A percentile compares a stretch with the other conserved stretches of the same genome.
Conservation (phyloP, 2,329 filamentous ascomycete species). For the Talaromyces sp. region DNA sequence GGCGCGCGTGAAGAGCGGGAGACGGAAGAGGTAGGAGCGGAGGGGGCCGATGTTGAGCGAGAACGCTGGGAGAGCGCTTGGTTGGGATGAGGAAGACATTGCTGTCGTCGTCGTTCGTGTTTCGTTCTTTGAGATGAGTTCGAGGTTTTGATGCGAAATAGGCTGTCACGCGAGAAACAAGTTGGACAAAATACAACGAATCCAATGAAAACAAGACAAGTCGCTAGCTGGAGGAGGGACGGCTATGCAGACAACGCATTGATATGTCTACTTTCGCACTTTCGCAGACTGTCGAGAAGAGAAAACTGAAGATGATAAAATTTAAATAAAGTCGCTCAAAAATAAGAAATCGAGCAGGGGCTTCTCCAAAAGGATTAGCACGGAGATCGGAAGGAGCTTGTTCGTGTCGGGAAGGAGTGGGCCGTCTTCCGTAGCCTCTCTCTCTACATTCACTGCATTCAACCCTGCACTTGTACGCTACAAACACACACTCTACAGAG, state of each 20-base stretch:
- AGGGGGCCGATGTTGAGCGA: slow-evolving; percentile 69
- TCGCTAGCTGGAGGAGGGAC: not conserved
- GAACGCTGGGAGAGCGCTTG: slow-evolving; percentile 49
- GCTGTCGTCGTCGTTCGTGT: not conserved
- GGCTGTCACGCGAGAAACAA: not conserved
- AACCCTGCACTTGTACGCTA: not conserved
- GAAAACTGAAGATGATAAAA: not conserved
- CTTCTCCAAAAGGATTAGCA: not conserved
- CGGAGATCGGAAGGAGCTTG: not conserved
- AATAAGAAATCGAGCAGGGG: not conserved
- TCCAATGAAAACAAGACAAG: slow-evolving; percentile 4
- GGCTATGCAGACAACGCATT: not conserved
- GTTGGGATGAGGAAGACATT: slow-evolving; percentile 21
- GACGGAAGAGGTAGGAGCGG: slow-evolving; percentile 74
- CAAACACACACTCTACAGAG: not conserved
- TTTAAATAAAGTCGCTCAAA: not conserved
- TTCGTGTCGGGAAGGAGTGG: not conserved
- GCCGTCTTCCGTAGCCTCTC: not conserved
- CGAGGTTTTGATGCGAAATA: not conserved
- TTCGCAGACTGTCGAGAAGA: not conserved
- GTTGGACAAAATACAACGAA: not conserved
- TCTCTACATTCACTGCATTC: not conserved
- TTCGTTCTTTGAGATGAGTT: not conserved
- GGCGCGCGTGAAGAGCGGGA: slow-evolving; percentile 82
- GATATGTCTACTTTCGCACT: not conserved